phyloP scores from a whole-genome alignment of 2,329 filamentous ascomycete genomes.

The Chaetomiaceae sp. region DNA sequence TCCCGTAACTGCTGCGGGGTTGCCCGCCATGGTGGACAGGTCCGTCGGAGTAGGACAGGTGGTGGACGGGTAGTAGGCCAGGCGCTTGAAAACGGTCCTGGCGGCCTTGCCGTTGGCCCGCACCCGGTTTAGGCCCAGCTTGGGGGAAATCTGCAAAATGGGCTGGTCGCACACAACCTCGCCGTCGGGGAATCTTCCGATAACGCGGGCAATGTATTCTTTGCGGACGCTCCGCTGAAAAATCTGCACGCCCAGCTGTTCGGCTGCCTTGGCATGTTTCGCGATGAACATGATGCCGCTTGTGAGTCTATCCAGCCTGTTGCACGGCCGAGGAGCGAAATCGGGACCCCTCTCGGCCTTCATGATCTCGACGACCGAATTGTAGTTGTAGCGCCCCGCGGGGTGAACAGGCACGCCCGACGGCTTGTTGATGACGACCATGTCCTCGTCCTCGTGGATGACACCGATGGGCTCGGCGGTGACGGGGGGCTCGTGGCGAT shows the following conservation, averaged over 20 bases:
- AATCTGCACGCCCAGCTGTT: conserved; percentile 70
- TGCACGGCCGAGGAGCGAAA: conserved; percentile 65
- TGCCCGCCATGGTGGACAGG: conserved; percentile 13
- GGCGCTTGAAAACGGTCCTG: conserved; percentile 80
- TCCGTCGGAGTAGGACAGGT: conserved; percentile 3
- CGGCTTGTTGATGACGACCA: conserved; percentile 96
- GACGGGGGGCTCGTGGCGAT: conserved; percentile 92
- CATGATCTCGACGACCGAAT: conserved; percentile 91
- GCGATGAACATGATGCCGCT: conserved; percentile 98
- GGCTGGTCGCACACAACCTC: conserved; percentile 90
- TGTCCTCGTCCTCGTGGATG: conserved; percentile 84
- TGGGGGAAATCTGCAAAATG: conserved; percentile 88
- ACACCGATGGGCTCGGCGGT: conserved; percentile 72
- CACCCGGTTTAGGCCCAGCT: conserved; percentile 90
- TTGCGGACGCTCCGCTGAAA: conserved; percentile 78
- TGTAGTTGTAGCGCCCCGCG: conserved; percentile 91
- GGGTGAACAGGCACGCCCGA: conserved; percentile 92
- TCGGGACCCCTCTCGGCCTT: conserved; percentile 59
- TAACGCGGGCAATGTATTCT: conserved; percentile 89
- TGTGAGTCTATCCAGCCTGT: conserved; percentile 87
- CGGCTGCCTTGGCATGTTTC: conserved; percentile 75
- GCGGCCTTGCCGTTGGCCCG: conserved; percentile 87
- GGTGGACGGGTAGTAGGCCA: conserved; percentile 78
- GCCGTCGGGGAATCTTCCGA: conserved; percentile 84
- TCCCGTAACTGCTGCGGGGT: conserved; percentile 22